These are phyloP conservation scores for Tetrahymena thermophila DNA, from an alignment of 73 alveolate genomes.

Conservation along the genomic window DNA sequence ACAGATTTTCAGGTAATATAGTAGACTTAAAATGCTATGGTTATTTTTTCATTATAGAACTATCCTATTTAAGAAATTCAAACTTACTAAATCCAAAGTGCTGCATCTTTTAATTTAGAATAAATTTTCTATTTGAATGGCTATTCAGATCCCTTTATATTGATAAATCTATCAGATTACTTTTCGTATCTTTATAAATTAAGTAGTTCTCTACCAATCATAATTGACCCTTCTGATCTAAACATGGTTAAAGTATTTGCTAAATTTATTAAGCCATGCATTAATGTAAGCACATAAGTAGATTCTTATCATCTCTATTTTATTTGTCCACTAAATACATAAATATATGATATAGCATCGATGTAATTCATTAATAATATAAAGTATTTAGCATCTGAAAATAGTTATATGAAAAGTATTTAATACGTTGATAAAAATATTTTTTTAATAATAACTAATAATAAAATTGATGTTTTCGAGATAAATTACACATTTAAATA, in stretches of 20 bases:
- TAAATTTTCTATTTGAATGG: not conserved
- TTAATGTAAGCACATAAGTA: not conserved
- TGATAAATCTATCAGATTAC: not conserved
- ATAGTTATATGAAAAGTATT: not conserved
- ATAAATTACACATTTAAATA: not conserved
- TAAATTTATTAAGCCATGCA: not conserved
- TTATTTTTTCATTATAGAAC: not conserved
- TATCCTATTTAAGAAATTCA: not conserved
- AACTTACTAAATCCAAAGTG: not conserved
- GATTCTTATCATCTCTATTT: not conserved
- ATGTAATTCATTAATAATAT: not conserved
- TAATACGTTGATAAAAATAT: not conserved
- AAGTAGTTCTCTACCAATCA: not conserved
- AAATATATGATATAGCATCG: not conserved
- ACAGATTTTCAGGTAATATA: too few species aligned
- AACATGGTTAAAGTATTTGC: not conserved
- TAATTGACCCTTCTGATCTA: not conserved
- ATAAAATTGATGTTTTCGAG: not conserved
- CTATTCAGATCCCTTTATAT: not conserved
- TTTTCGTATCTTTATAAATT: not conserved
- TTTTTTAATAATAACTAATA: not conserved
- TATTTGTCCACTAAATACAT: not conserved
- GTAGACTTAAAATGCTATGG: too few species aligned
- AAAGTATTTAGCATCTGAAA: not conserved
- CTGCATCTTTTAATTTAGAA: not conserved